Base-by-base conservation (phyloP, 805 yeast species). In the Schizosaccharomyces lindneri region DNA sequence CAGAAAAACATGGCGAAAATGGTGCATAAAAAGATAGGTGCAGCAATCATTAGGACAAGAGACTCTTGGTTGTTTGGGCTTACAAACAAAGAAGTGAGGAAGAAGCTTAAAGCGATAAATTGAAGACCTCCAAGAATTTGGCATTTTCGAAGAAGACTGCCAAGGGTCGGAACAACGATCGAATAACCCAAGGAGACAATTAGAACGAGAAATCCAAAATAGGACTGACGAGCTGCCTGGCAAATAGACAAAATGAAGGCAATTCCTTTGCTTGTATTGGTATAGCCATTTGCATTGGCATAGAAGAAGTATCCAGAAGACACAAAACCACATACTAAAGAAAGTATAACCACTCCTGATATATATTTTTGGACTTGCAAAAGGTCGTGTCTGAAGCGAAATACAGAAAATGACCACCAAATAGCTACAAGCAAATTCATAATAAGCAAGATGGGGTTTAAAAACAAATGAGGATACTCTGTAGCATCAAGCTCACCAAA, bases 111-210 rank as follows among this genome's bases (percentile, higher is more conserved):
- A 59, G 79, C 75, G 24, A 78, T 73, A 63, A 81, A 82, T 64
- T 82, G 84, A 17, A 78, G 71, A 4, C 70, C 77, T 1, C 85
- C 79, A 61, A 83, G 75, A 15, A 81, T 70, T 67, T 82, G 78
- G 70, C 87, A 81, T 70, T 77, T 81, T 67, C 82, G 75, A 95
- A 93, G 87, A 62, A 80, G 79, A 70, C 80, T 80, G 59, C 88
- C 85, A 64, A 93, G 78, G 64, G 88, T 84, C 59, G 95, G 88
- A 68, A 80, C 81, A 60, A 93, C 97, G 59, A 93, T 88, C 64
- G 97, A 97, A 72, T 89, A 93, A 51, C 99, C 99, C 65, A 89
- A 75, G 15, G 94, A 78, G 62, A 93, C 90, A 67, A 87, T 83
- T 65, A 90, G 75, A 62, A 93, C 75, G 67, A 93, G 74, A 74